Evolutionary conservation across 1,139 yeast species (phyloP).

Genomic region (Nematodospora anomalae): DNA sequence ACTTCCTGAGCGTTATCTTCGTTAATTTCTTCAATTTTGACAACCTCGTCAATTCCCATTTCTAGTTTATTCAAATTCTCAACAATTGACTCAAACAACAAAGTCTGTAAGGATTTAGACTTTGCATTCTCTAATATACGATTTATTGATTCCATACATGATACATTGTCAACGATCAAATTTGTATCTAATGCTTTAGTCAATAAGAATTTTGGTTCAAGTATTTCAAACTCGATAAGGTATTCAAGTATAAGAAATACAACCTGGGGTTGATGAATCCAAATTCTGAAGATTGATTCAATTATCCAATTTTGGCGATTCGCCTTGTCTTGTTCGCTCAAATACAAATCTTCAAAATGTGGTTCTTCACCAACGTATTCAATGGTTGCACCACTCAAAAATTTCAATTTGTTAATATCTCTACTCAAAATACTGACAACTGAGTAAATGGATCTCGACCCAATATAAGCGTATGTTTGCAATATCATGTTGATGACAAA

Average conservation of each 20-base stretch:
- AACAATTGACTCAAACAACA: constrained; percentile 38
- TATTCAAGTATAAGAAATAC: constrained; percentile 71
- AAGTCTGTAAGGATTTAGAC: constrained; percentile 13
- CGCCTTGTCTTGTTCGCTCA: constrained; percentile 35
- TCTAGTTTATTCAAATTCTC: constrained; percentile 37
- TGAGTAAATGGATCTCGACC: constrained; percentile 87
- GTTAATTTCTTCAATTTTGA: constrained; percentile 27
- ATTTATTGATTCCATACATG: constrained; percentile 48
- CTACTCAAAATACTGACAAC: constrained; percentile 69
- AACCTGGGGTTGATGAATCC: constrained; percentile 83
- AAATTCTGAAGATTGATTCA: constrained; percentile 67
- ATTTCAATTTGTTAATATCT: constrained; percentile 52
- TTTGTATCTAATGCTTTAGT: constrained; percentile 43
- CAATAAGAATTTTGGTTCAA: constrained; percentile 43
- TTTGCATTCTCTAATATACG: constrained; percentile 27
- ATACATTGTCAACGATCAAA: constrained; percentile 42
- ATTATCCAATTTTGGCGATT: constrained; percentile 48
- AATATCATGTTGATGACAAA: constrained; percentile 61
- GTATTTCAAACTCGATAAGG: constrained; percentile 52
- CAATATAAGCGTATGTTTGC: constrained; percentile 77
- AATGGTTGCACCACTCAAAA: constrained; percentile 36
- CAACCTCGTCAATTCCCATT: constrained; percentile 24
- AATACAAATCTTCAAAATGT: constrained; percentile 36
- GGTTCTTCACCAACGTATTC: constrained; percentile 29
- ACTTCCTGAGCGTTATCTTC: constrained; percentile 29